A percentile compares a stretch with the other conserved stretches of the same genome.
These are phyloP conservation scores for Aspergillus thermomutatus DNA, from an alignment of 2,329 filamentous ascomycete species.

Conservation along the genomic window DNA sequence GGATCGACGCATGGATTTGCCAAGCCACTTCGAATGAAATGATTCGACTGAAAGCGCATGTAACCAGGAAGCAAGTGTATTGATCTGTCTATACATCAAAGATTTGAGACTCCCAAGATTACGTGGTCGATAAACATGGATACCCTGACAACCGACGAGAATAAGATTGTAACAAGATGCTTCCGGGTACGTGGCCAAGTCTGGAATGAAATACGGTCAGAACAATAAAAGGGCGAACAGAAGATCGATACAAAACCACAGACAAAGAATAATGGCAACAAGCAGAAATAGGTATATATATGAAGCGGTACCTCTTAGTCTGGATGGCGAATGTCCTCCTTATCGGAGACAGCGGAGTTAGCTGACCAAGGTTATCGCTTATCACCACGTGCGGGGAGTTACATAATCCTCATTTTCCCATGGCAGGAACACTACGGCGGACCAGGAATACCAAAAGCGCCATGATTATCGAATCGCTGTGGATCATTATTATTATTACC, in stretches of 20 bases:
- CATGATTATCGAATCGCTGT: slow-evolving; percentile 1
- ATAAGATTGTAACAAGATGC: background rate
- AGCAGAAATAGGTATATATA: background rate
- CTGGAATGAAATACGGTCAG: background rate
- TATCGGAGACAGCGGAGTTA: slow-evolving; percentile 19
- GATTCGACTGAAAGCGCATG: background rate
- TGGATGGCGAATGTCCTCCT: background rate
- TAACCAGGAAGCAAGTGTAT: background rate
- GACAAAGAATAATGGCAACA: background rate
- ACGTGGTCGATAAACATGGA: background rate
- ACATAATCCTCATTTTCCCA: background rate
- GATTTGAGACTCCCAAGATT: background rate
- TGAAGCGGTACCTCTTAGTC: background rate
- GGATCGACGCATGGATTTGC: background rate
- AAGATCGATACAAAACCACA: background rate
- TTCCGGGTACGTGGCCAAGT: background rate
- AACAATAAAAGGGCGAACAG: background rate
- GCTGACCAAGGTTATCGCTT: slow-evolving; percentile 18
- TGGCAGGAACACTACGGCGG: slow-evolving; percentile 1
- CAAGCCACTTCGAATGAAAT: background rate
- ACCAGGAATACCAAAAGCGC: background rate
- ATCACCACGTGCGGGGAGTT: slow-evolving; percentile 9
- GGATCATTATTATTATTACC: background rate
- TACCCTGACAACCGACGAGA: background rate
- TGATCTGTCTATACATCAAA: background rate